Base-by-base conservation (phyloP, 805 yeast species). In the Yamadazyma scolyti region DNA sequence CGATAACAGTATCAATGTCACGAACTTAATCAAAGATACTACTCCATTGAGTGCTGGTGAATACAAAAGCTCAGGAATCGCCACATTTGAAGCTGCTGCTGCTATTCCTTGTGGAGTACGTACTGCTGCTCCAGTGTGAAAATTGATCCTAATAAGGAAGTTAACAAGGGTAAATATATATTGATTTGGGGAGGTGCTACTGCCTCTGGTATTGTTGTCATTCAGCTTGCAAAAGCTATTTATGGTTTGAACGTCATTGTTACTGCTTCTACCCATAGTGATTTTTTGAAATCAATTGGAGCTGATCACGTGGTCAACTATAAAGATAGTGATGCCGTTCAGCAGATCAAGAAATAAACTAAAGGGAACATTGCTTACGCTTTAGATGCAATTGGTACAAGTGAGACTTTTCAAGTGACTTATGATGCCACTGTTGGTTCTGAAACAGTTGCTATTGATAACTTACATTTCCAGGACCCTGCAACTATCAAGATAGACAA, bases 181-280 rank as follows among this genome's bases (percentile, higher is more conserved):
- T 43, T 59, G 36, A 49, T 59, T 28, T 59, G 66, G 66, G 61
- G 64, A 27, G 65, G 63, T 26, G 59, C 64, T 5, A 56, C 59
- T 26, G 55, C 60, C 10, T 49, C 61, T 8, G 64, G 65, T 7
- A 34, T 47, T n/a, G 23, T 47, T 9, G 62, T 56, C 8, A 50
- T 58, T 19, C 66, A 58, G 36, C 32, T 58, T 17, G 64, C 64
- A 16, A 54, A 54, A 28, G 20, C 40, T 15, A 36, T 55, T 4
- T 60, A 44, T 34, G 62, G 61, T 1, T 35, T 58, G 27, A 50
- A 47, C 16, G 57, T 58, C 10, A 44, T 58, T 14, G 34, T 59
- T 22, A 55, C 60, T 4, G 50, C 56, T 6, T 51, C 60, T 6
- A 29, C 40, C 9, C 48, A 48, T 34, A 42, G 58, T 34, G 47